Conservation (phyloP, 495 filamentous ascomycete species). For the Jackrogersella multiformis region DNA sequence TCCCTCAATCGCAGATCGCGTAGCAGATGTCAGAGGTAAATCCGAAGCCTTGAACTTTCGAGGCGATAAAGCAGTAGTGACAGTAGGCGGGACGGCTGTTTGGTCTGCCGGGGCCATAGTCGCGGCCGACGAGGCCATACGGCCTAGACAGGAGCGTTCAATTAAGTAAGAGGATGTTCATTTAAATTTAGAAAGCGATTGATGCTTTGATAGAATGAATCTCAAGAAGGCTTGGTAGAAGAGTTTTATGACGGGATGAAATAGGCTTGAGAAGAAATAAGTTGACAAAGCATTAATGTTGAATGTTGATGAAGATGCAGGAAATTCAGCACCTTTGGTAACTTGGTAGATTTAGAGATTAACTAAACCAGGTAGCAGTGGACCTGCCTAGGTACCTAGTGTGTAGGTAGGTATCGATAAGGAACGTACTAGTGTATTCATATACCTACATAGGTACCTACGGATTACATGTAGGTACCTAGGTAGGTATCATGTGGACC, state of each 20-base stretch:
- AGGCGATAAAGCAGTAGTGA: slow-evolving; percentile 55
- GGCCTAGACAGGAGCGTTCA: slow-evolving; percentile 22
- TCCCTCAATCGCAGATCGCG: slow-evolving; percentile 77
- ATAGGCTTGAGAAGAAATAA: not conserved
- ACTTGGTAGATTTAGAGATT: not conserved
- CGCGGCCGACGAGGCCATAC: slow-evolving; percentile 40
- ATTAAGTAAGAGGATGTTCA: slow-evolving; percentile 4
- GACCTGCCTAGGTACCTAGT: too few species aligned
- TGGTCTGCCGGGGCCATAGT: slow-evolving; percentile 58
- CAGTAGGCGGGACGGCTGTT: slow-evolving; percentile 43
- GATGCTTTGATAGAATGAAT: not conserved
- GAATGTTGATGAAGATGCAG: not conserved
- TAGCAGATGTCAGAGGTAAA: slow-evolving; percentile 75
- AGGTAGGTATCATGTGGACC: slow-evolving; percentile 4
- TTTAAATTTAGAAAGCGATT: not conserved
- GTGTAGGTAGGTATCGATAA: slow-evolving; percentile 34
- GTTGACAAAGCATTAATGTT: not conserved
- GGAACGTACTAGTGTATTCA: not conserved
- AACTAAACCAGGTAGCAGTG: not conserved
- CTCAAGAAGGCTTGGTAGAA: not conserved
- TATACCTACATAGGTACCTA: too few species aligned
- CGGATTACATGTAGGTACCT: not conserved
- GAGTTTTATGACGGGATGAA: not conserved
- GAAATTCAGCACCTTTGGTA: not conserved
- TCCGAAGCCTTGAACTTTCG: slow-evolving; percentile 87